Base-by-base conservation (phyloP, 176 grass and related monocot genomes). In the Puccinellia tenuiflora region DNA sequence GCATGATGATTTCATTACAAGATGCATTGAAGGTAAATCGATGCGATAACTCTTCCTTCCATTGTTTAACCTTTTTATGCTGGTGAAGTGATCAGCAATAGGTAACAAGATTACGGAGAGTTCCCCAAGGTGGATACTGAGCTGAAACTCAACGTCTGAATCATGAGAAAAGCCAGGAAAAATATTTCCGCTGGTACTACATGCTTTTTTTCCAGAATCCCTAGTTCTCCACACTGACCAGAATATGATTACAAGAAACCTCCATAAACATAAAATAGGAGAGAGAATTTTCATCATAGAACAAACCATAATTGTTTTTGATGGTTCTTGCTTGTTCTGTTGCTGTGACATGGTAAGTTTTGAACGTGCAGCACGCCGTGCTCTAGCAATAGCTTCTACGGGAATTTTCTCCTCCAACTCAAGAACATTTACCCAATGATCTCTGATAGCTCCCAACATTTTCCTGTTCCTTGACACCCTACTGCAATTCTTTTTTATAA, bases 391-490 rank as follows among this genome's bases (percentile, higher is more conserved):
- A 82, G 86, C 81, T 82, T 96, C 90, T 52, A 69, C 60, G 45
- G 93, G 88, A 76, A 96, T 83, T 85, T 87, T 93, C 72, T 91
- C 88, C 74, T 96, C 93, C 73, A 96, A 69, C 60, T 83, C 67
- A 66, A n/a, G 79, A 76, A 93, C 79, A 79, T 62, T 80, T 79
- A 80, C 66, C 93, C 84, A 90, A 14, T 90, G 88, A 81, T 78
- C 59, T 71, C 57, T 88, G 47, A 92, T 74, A 76, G 70, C 47
- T 86, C 30, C 70, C 79, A 78, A 82, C 56, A 86, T 28, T 86
- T 90, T 88, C 48, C 83, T 77, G 61, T 64, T 86, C n/a, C 80
- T 92, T 84, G 84, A 76, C 12, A 86, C 26, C 73, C 46, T 65
- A 66, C 34, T 47, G 52, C 79, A 88, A 40, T 82, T 95, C 14